Evolutionary conservation across 2,329 filamentous ascomycete species (phyloP), one percentile per base, ranked within the genome.

Genomic region (Aspergillus pseudoviridinutans): DNA sequence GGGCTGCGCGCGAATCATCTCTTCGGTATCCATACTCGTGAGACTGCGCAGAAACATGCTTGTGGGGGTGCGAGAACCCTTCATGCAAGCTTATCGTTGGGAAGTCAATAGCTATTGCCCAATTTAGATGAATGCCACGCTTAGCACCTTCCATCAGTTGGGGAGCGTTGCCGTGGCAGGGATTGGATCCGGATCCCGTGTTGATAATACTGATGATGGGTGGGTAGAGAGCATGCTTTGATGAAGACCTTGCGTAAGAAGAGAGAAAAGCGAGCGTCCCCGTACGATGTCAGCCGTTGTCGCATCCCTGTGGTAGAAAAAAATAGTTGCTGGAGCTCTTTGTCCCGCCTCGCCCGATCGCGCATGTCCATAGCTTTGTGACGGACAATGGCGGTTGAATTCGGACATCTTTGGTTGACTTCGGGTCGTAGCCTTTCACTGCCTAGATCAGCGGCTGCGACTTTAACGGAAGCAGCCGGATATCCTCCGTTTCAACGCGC

Each of bases 21-120:
- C 88, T 70, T 91, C 88, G 0, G 88, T 91, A 67, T 91, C 88
- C 86, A 91, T 89, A 63, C 85, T 87, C 88, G 91, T 91, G 56
- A 91, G 67, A 61, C 91, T 91, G 32, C 88, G 74, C 50, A 91
- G 67, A 55, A 85, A 90, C 88, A 91, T 90, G 74, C 87, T 90
- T 3, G 88, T 90, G n/a, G 2, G 87, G 88, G 47, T 81, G 78
- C 0, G 87, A 80, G 67, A 91, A 91, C 2, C 79, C 82, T 77
- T 91, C 88, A 62, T 88, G 85, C 0, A 91, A 68, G 60, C 85
- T 89, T 54, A 91, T 90, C 0, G 88, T 91, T 0, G 88, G 88
- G 62, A 91, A 91, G 41, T 90, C 87, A 25, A 91, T 80, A 0
- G 88, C 85, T 27, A 91, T 71, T 0, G 87, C 88, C 2, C 88